Base-by-base conservation (phyloP, 2,329 filamentous ascomycete species). In the Fusarium poae region DNA sequence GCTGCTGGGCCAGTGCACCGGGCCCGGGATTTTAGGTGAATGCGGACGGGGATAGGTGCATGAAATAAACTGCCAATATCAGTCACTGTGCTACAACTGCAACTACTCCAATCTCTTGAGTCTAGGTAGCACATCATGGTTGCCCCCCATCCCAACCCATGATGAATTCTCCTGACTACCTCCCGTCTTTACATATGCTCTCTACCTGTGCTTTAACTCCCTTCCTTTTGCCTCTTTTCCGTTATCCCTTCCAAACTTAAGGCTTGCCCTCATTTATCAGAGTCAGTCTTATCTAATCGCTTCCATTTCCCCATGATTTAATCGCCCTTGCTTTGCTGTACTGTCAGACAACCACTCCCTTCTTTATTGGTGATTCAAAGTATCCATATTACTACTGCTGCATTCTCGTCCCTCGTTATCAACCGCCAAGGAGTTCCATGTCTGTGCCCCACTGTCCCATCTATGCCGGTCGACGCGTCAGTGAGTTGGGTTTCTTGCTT, bases 381-480 rank as follows among this genome's bases (percentile, higher is more conserved):
- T 51, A 40, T 51, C 48, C 48, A 29, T 51, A 15, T 39, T 20
- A 39, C n/a, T 39, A 39, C n/a, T 20, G 20, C 35, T 20, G 35
- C 21, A 40, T 51, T 51, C 34, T 27, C 59, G 54, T 67, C 50
- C 44, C 44, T 67, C 46, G 50, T 44, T 72, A 46, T 57, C 55
- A 65, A 51, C 25, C 48, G 55, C 52, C 37, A 54, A 67, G 67
- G 44, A 62, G 23, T 49, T 52, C 35, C 35, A 21, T 25, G 51
- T 57, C 25, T 53, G 35, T 65, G 67, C 62, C 70, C 70, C 72
- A 70, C 67, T 54, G 63, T 57, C 72, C 48, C 58, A 55, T 48
- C 62, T 67, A 51, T 71, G 57, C 56, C 34, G 54, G 53, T 59
- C 56, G 61, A 72, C 71, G 71, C 72, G 72, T 74, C 65, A 74